These are phyloP conservation scores for Penicillium oxalicum DNA, from an alignment of 2,329 filamentous ascomycete species.

Conservation along the genomic window DNA sequence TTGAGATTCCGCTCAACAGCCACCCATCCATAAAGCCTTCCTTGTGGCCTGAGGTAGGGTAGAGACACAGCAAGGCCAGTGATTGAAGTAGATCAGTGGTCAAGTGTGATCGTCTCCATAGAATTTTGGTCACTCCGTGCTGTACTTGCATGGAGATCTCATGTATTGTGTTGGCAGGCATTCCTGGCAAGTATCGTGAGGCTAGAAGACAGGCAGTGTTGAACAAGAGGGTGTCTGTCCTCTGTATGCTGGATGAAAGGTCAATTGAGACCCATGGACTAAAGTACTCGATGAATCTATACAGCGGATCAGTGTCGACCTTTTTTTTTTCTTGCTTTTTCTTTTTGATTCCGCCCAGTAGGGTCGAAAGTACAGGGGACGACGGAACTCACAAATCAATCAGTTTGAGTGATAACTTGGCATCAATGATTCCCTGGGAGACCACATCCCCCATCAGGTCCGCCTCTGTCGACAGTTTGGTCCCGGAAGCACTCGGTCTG, in stretches of 20 bases:
- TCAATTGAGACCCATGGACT: constrained; percentile 29
- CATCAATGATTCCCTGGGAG: constrained; percentile 26
- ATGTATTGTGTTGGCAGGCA: constrained; percentile 24
- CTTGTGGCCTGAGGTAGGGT: constrained; percentile 28
- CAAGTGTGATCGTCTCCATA: constrained; percentile 28
- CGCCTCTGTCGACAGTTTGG: constrained; percentile 16
- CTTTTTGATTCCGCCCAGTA: too few relatives aligned
- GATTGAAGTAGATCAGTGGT: constrained; percentile 30
- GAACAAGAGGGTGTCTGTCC: constrained; percentile 28
- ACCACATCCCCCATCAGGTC: constrained; percentile 23
- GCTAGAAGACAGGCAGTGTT: constrained; percentile 30
- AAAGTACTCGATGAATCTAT: constrained; percentile 29
- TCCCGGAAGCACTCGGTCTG: constrained; percentile 29
- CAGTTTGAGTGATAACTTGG: constrained; percentile 27
- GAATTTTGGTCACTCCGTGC: constrained; percentile 23
- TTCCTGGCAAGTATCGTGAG: constrained; percentile 29
- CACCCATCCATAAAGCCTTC: constrained; percentile 32
- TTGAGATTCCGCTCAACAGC: constrained; percentile 33
- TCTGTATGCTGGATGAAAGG: constrained; percentile 25
- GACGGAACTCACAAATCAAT: constrained; percentile 24
- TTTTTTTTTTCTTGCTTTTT: too few relatives aligned
- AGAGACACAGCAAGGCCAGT: constrained; percentile 28
- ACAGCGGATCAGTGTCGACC: not conserved
- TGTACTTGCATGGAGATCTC: constrained; percentile 30
- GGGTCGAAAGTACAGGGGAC: too few relatives aligned